Evolutionary conservation across 2,329 filamentous ascomycete genomes (phyloP).

Genomic region (Bipolaris cookei): DNA sequence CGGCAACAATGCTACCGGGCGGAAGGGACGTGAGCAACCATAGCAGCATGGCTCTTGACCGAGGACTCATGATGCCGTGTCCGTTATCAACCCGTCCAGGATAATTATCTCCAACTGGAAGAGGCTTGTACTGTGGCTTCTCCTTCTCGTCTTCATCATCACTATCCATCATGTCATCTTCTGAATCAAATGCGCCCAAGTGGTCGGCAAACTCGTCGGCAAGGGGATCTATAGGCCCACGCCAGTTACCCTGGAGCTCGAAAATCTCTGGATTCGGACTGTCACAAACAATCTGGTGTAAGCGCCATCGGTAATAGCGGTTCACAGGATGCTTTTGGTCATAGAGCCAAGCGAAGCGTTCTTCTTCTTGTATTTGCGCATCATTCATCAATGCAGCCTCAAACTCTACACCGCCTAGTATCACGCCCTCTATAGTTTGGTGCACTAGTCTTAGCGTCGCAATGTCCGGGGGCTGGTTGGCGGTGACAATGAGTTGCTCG

Average conservation of each 20-base stretch:
- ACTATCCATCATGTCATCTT: conserved; percentile 54
- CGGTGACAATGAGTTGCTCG: conserved; percentile 42
- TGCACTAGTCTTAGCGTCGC: conserved; percentile 84
- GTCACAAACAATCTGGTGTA: conserved; percentile 84
- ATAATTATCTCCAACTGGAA: conserved; percentile 39
- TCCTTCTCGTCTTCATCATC: conserved; percentile 70
- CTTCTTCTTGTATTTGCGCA: conserved; percentile 80
- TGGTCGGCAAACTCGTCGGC: conserved; percentile 80
- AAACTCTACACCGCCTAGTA: conserved; percentile 83
- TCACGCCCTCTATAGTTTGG: conserved; percentile 79
- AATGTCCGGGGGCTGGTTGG: conserved; percentile 78
- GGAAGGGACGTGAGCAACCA: conserved; percentile 86
- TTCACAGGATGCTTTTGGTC: conserved; percentile 73
- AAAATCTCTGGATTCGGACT: conserved; percentile 36
- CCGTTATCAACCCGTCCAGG: conserved; percentile 35
- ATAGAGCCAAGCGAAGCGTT: conserved; percentile 95
- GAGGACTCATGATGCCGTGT: conserved; percentile 38
- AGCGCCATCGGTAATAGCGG: conserved; percentile 90
- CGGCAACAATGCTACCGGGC: conserved; percentile 73
- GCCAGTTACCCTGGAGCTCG: conserved; percentile 63
- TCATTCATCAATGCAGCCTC: conserved; percentile 91
- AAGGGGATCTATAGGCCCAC: conserved; percentile 73
- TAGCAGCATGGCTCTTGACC: conserved; percentile 69
- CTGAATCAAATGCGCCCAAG: conserved; percentile 77
- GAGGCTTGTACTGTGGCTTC: conserved; percentile 29